Percentiles rank a stretch among this genome's conserved stretches.
Conservation (phyloP, 805 yeast genomes). For the Kluyveromyces nonfermentans region DNA sequence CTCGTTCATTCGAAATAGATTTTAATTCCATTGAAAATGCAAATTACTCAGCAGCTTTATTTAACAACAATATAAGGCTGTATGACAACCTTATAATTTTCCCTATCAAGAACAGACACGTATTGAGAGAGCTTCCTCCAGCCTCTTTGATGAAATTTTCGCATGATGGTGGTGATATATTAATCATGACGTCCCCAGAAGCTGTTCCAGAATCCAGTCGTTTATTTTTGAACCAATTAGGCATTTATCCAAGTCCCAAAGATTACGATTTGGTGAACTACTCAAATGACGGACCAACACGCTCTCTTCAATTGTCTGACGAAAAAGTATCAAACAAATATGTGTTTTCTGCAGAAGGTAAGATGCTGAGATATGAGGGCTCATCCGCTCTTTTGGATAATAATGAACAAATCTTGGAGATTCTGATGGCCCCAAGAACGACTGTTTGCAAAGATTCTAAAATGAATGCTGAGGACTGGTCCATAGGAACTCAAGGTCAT, state of each 20-base stretch:
- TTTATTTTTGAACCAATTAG: constrained; percentile 65
- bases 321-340: constrained; percentile 9
- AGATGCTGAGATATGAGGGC: constrained; percentile 35
- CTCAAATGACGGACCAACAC: constrained; percentile 32
- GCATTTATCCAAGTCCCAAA: constrained; percentile 76
- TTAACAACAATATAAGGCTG: constrained; percentile 34
- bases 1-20: constrained; percentile 30
- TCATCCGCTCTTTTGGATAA: constrained; percentile 64
- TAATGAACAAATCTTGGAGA: constrained; percentile 60
- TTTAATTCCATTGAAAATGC: constrained; percentile 19
- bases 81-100: constrained; percentile 51
- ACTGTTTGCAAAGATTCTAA: constrained; percentile 44
- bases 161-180: constrained; percentile 61
- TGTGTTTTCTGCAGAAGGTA: constrained; percentile 7
- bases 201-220: constrained; percentile 54
- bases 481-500: constrained; percentile 70
- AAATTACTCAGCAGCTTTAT: constrained; percentile 11
- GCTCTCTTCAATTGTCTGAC: constrained; percentile 11
- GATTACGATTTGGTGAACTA: constrained; percentile 57
- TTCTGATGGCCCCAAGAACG: constrained; percentile 55
- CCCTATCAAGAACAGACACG: constrained; percentile 44
- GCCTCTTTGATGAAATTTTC: constrained; percentile 50
- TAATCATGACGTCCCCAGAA: constrained; percentile 47
- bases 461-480: constrained; percentile 66
- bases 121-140: constrained; percentile 35